Base-by-base conservation (phyloP, 768 basidiomycete species). In the Hypsizygus marmoreus region DNA sequence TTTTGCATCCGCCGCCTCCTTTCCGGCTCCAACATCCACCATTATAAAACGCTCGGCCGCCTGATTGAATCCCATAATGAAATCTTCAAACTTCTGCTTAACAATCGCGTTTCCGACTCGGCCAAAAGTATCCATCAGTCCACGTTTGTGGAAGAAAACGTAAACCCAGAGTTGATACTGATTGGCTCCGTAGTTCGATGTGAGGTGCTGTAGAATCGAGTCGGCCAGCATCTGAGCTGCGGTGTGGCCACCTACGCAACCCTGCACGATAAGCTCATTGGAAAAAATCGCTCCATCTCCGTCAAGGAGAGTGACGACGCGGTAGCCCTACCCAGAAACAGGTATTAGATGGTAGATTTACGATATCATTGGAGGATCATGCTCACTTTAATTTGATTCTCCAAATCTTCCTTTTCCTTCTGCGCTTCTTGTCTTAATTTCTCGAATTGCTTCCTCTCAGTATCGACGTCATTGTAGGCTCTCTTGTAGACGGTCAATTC, bases 1-100 rank as follows among this genome's bases (percentile, higher is more conserved):
- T 66, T 88, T 88, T 33, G 81, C 75, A 62, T 88, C 86, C 22
- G 84, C 86, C 3, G 81, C 83, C 70, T 88, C 86, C 66, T 88
- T 88, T 39, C 73, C 80, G 49, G 67, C 69, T 37, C 86, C 86
- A 40, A 84, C 84, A 62, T 88, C 86, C 24, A 85, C 73, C 66
- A 88, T 80, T 40, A 78, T 63, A 60, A 87, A 88, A 32, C 82
- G 75, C 47, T 81, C 79, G 11, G 78, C 69, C 9, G 85, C 81
- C 63, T 84, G 81, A 61, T 86, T 86, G 58, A 88, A 86, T 6
- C 86, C 86, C 40, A 74, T 63, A 43, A 82, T 64, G 57, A 88
- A 88, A 13, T 82, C 81, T 3, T 85, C 81, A 52, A 87, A 80
- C 38, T 69, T 72, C 30, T 49, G 47, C 53, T 66, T 73, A 16